Conservation (phyloP, 2,329 filamentous ascomycete species). For the Daldinia sp. region DNA sequence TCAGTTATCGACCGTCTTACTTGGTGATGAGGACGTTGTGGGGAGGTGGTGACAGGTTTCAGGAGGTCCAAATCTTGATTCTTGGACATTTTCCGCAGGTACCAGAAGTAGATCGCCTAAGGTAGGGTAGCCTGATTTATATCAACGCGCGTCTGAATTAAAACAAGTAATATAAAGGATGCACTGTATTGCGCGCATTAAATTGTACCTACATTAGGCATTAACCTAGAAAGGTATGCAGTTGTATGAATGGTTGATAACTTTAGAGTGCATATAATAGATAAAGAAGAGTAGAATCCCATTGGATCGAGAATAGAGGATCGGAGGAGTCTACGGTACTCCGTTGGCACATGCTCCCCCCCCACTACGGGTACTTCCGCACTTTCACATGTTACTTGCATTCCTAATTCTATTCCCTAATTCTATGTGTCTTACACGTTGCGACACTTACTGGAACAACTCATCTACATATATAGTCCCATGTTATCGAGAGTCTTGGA, state of each 20-base stretch:
- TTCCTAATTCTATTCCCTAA: not conserved
- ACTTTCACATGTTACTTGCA: conserved; percentile 36
- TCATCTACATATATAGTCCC: not conserved
- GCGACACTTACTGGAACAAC: not conserved
- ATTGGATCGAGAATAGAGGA: conserved; percentile 22
- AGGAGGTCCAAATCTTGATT: conserved; percentile 45
- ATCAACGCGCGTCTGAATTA: conserved; percentile 1
- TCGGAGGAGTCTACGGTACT: not conserved
- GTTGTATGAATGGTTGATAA: not conserved
- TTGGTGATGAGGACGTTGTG: conserved; percentile 57
- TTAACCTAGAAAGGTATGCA: too few species aligned
- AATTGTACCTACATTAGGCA: conserved; percentile 15
- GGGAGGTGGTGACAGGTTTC: conserved; percentile 46
- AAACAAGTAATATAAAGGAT: not conserved
- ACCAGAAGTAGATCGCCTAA: conserved; percentile 18
- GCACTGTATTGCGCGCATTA: conserved; percentile 10
- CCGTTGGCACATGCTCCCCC: not conserved
- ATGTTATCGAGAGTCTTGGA: too few species aligned
- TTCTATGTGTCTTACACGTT: not conserved
- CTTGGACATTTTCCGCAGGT: conserved; percentile 45
- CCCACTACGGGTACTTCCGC: conserved; percentile 34
- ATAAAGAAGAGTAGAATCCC: conserved; percentile 7
- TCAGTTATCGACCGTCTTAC: conserved; percentile 65
- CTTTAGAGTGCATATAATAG: too few species aligned
- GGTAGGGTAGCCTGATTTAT: conserved; percentile 19